Conservation (phyloP, 1,139 yeast species). For the Scheffersomyces titani region DNA sequence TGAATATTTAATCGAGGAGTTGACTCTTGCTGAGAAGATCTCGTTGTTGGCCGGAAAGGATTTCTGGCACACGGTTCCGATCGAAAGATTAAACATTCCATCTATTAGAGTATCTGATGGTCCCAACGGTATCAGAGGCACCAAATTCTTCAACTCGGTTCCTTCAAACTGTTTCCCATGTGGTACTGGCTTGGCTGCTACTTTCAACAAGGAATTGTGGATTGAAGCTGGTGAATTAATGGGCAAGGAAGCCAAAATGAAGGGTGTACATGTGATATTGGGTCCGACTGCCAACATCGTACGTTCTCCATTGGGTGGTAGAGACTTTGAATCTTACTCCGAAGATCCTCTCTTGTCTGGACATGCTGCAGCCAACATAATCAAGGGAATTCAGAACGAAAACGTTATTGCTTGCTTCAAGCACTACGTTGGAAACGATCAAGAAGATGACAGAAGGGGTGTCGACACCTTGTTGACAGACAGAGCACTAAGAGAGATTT, state of each 20-base stretch:
- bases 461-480: conserved; percentile 17
- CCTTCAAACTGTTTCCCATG: conserved; percentile 39
- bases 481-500: conserved; percentile 20
- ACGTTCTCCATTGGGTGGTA: conserved; percentile 37
- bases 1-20: conserved; percentile 41
- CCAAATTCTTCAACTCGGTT: conserved; percentile 30
- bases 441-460: conserved; percentile 15
- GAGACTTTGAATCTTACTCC: conserved; percentile 36
- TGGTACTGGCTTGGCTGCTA: conserved; percentile 48
- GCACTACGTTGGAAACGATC: conserved; percentile 19
- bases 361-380: conserved; percentile 25
- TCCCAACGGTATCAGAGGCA: conserved; percentile 39
- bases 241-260: conserved; percentile 36
- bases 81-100: conserved; percentile 45
- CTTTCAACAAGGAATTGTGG: conserved; percentile 29
- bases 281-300: conserved; percentile 38
- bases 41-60: conserved; percentile 52
- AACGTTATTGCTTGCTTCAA: conserved; percentile 17
- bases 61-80: conserved; percentile 56
- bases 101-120: conserved; percentile 36
- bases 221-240: conserved; percentile 31
- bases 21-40: conserved; percentile 51
- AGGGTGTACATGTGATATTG: conserved; percentile 33
- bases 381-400: conserved; percentile 30
- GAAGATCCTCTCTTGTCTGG: conserved; percentile 39